Base-by-base conservation (phyloP, 1,284 basidiomycete species). In the Ustilago shanxiensis region DNA sequence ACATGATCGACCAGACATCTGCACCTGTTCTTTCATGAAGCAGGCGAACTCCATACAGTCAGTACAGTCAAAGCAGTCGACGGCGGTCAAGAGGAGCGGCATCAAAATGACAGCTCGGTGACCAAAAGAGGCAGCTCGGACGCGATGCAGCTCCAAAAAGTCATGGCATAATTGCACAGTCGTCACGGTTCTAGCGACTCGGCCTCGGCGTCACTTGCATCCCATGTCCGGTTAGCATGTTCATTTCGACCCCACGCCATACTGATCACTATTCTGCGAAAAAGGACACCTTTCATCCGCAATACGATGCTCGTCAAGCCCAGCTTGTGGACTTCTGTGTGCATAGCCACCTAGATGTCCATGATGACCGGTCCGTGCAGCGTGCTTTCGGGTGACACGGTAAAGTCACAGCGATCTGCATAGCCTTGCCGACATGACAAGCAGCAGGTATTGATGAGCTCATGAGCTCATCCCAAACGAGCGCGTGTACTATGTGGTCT, bases 121-220 rank as follows among this genome's bases (percentile, higher is more conserved):
- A 44, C 50, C 53, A 24, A 44, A 11, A 50, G 14, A 50, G 45
- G 63, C 69, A 57, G 52, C 57, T 72, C 64, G 64, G 70, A 72
- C 70, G 70, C 60, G 64, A 24, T 50, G 13, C 16, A n/a, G 29
- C 16, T 28, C n/a, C 13, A 24, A 47, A 53, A 26, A 31, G 20
- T 29, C 26, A 49, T 8, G 26, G 47, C 56, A 31, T 8, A 55
- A 59, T 44, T 20, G 35, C 57, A 54, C 60, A 47, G 54, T 53
- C 22, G 51, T 62, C 59, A 52, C 44, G 22, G 22, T 4, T n/a
- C 11, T 16, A 49, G 47, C 47, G 7, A 11, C 70, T 72, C 70
- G 70, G 70, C 70, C 63, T 72, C 70, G 70, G 70, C 35, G 53
- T 72, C 41, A 45, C 41, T 52, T 64, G 70, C 70, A 72, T 45